These are phyloP conservation scores for Trichodelitschia bisporula DNA, from an alignment of 495 filamentous ascomycete genomes.

Conservation along the genomic window DNA sequence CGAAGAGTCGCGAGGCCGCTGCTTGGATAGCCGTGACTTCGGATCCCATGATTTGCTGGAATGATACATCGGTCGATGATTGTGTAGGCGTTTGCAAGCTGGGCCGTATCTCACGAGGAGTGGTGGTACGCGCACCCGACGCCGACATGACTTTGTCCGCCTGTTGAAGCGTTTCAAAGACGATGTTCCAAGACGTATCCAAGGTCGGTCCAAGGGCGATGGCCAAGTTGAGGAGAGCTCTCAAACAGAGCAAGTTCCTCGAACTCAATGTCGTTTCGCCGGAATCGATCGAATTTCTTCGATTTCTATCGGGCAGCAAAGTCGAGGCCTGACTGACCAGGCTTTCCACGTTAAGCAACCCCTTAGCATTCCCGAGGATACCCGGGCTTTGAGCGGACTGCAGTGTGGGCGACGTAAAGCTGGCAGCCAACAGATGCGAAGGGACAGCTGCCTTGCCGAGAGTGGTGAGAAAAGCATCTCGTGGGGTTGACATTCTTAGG, in stretches of 20 bases:
- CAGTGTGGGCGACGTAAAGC: constrained; percentile 17
- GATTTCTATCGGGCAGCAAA: constrained; percentile 22
- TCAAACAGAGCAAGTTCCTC: constrained; percentile 67
- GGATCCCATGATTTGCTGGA: constrained; percentile 29
- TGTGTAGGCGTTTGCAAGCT: no score
- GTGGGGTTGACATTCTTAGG: constrained; percentile 54
- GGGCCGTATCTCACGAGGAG: no score
- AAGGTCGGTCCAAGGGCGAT: constrained; percentile 84
- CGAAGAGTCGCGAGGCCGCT: constrained; percentile 68
- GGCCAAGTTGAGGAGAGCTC: constrained; percentile 77
- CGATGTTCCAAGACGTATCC: constrained; percentile 62
- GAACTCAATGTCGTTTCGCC: constrained; percentile 41
- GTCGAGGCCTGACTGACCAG: constrained; percentile 24
- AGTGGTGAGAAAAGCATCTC: constrained; percentile 87
- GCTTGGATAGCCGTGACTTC: constrained; percentile 75
- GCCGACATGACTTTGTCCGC: constrained; percentile 65
- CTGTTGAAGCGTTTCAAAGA: constrained; percentile 75
- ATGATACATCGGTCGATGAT: no score
- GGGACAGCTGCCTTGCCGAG: constrained; percentile 83
- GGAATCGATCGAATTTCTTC: constrained; percentile 27
- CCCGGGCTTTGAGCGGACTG: constrained; percentile 24
- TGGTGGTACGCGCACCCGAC: constrained; percentile 7
- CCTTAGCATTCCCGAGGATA: constrained; percentile 35
- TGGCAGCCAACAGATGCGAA: constrained; percentile 40
- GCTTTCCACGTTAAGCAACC: constrained; percentile 38